Evolutionary conservation across 768 basidiomycete species (phyloP), one percentile per base, ranked within the genome.

Genomic region (Leccinum olivaceopallidum): DNA sequence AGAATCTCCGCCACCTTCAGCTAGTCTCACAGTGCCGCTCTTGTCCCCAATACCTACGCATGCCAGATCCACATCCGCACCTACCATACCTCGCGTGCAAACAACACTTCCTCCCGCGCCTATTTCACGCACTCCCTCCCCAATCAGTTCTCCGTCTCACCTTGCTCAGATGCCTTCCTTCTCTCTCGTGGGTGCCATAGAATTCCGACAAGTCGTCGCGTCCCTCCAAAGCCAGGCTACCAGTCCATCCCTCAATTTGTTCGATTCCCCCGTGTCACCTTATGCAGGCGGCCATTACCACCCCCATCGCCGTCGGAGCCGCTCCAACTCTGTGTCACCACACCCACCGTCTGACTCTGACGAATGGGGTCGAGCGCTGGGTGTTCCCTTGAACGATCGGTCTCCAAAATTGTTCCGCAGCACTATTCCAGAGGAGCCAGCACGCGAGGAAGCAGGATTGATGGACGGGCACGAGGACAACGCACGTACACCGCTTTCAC

Each of bases 101-200:
- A 76, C 77, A 6, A 75, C 79, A n/a, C 63, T 80, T 4, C 78
- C 82, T 9, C 70, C 69, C 34, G 77, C 75, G 20, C 71, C 82
- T 9, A 75, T 76, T 56, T 66, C 70, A 9, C 81, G 78, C 26
- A 79, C 84, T 7, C 78, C 84, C 13, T 84, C 88, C 2, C 83
- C 85, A 6, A 69, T 79, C 7, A 76, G 72, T 26, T 61, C 70
- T 0, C 61, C 80, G 24, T 60, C 77, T 64, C 73, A 75, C 24
- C 73, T 78, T 39, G 72, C 75, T 10, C 83, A 85, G 61, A 82
- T 93, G 75, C 90, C 90, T 3, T 92, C 90, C 0, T 94, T 94
- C 67, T 98, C 96, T 3, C 83, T 99, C 2, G 84, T 98, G 5
- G 94, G 96, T 9, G 97, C 97, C 0, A 83, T 99, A 49, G 97